Evolutionary conservation across 257 asterid genomes (phyloP), one percentile per base, ranked within the genome.

Genomic region (Rehmannia glutinosa): DNA sequence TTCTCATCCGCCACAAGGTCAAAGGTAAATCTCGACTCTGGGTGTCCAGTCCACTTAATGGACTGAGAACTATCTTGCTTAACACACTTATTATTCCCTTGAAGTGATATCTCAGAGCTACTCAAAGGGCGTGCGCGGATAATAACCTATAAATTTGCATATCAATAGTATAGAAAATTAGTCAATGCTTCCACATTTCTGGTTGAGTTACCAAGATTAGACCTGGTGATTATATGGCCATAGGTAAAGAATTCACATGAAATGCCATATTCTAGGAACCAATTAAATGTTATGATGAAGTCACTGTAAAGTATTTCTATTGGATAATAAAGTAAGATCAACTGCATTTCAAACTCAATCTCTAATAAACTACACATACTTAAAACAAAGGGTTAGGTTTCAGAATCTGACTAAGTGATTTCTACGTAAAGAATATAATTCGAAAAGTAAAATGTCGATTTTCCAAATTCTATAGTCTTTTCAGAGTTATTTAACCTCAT

Each of bases 1-100:
- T 52, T 84, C 71, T 94, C 99, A 82, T 90, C 97, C n/a, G 99
- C 99, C 63, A 90, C 96, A 33, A 80, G 65, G 62, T 93, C 99
- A 76, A 94, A 94, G 11, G 96, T 88, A 64, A 86, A 94, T 62
- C 93, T 82, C 3, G 97, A 82, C 64, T 94, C 97, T 12, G 97
- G 97, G 62, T 84, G 90, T 17, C 97, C 99, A 1, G 71, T 77
- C 97, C 97, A 94, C 25, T 96, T 88, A 55, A 94, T 80, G 13
- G 95, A 56, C 71, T 88, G 96, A 16, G 95, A 81, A 79, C 96
- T 85, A 10, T 94, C 97, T 77, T 94, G 97, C 76, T 79, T 91
- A 3, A 94, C 90, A 66, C 99, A 94, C 62, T 76, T 83, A 63
- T 62, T 75, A 50, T 70, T 64, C 73, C 99, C 99, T 80, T 91